Conservation (phyloP, 768 basidiomycete species). For the Tylopilus sp. region DNA sequence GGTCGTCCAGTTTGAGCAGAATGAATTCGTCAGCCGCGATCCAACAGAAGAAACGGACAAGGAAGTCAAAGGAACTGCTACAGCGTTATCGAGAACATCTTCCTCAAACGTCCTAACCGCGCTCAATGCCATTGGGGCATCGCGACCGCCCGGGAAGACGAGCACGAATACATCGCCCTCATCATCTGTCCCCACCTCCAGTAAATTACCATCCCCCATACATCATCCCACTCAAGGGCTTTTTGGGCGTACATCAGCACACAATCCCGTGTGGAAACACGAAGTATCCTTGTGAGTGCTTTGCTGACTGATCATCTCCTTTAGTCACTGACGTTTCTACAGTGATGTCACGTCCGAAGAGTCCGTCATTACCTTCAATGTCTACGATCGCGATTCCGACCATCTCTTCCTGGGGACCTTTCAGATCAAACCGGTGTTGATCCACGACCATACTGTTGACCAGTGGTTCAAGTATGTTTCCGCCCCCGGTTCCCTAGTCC, state of each 20-base stretch:
- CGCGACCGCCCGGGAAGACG: conserved; percentile 40
- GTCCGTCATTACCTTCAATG: conserved; percentile 79
- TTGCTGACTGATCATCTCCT: conserved; percentile 9
- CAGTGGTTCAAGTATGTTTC: conserved; percentile 90
- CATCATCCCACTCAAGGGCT: conserved; percentile 40
- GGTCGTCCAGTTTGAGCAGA: conserved; percentile 98
- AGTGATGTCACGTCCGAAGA: conserved; percentile 94
- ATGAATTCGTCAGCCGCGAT: conserved; percentile 94
- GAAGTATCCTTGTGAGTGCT: conserved; percentile 91
- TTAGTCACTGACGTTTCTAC: conserved; percentile 21
- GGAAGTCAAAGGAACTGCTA: conserved; percentile 82
- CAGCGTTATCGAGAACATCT: conserved; percentile 49
- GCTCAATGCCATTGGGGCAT: conserved; percentile 58
- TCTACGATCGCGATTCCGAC: conserved; percentile 85
- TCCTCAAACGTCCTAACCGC: conserved; percentile 65
- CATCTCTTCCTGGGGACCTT: conserved; percentile 89
- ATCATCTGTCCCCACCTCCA: conserved; percentile 39
- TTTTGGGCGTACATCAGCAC: conserved; percentile 64
- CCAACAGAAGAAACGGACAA: conserved; percentile 83
- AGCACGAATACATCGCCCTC: conserved; percentile 45
- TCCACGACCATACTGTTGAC: conserved; percentile 94
- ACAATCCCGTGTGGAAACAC: conserved; percentile 99
- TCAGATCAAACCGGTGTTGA: conserved; percentile 85
- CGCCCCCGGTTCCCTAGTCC: conserved; percentile 15
- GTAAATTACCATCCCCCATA: conserved; percentile 32